A percentile compares a stretch with the other conserved stretches of the same genome.
phyloP scores from a whole-genome alignment of 345 rosid species.

The Sisymbrium irio region DNA sequence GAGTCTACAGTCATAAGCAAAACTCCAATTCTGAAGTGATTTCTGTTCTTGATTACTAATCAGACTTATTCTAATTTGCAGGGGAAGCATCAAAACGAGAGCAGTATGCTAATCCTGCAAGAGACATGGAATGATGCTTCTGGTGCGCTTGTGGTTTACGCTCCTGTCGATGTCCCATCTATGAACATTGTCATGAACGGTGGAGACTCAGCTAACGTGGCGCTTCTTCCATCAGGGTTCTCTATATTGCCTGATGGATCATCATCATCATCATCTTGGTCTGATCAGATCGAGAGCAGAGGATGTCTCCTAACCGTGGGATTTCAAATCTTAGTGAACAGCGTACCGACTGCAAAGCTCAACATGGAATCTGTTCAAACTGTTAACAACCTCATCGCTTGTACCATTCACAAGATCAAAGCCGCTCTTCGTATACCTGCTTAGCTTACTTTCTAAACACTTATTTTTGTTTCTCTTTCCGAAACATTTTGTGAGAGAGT shows the following conservation, averaged over 20 bases:
- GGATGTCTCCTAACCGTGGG: constrained; percentile 56
- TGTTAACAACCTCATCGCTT: constrained; percentile 54
- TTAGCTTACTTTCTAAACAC: background rate
- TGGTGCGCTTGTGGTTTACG: constrained; percentile 58
- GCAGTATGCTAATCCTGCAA: constrained; percentile 56
- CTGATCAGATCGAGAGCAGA: constrained; percentile 15
- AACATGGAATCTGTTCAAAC: constrained; percentile 57
- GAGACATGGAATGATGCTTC: constrained; percentile 61
- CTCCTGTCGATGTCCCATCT: constrained; percentile 53
- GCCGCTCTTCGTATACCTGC: constrained; percentile 36
- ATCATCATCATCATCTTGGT: background rate
- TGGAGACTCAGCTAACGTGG: constrained; percentile 43
- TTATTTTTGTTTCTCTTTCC: background rate
- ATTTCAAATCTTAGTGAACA: constrained; percentile 58
- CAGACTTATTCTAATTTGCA: constrained; percentile 16
- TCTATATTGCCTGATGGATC: constrained; percentile 48
- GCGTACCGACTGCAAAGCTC: constrained; percentile 45
- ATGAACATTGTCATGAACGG: constrained; percentile 46
- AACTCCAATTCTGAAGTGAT: background rate
- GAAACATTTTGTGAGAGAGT: background rate
- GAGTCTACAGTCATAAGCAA: constrained; percentile 22
- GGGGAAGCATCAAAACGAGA: constrained; percentile 39
- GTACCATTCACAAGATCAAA: constrained; percentile 61
- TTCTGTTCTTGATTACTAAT: constrained; percentile 1
- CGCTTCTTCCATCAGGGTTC: constrained; percentile 65